Evolutionary conservation across 148 eudicot species (phyloP), one percentile per base, ranked within the genome.

Genomic region (Cornus controversa): DNA sequence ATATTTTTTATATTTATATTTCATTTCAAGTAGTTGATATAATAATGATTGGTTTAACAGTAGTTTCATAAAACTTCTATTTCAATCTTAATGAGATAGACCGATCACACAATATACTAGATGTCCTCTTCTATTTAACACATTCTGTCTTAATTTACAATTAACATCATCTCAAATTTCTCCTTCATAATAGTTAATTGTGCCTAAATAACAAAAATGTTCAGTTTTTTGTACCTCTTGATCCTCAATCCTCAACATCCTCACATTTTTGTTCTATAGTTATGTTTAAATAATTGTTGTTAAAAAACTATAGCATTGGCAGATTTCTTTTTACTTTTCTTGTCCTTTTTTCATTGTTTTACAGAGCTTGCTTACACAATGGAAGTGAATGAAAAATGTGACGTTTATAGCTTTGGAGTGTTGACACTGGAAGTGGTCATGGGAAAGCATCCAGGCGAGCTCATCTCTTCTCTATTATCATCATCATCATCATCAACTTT

Each of bases 361-460:
- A 14, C 9, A 82, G 79, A 82, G 29, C 80, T 79, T 70, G 85
- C 82, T 58, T 79, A 71, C 70, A 72, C 78, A 13, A 76, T 76
- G 80, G 45, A 76, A 67, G 79, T 79, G 25, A 79, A 64, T 28
- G 79, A 75, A 34, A 82, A 79, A 37, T 64, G 77, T 18, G 85
- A 79, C 45, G 77, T 83, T 31, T 83, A 71, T 16, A 83, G 83
- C 73, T 83, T 79, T 53, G 78, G 83, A 6, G 86, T 79, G n/a
- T 29, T 83, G 26, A 50, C 80, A 67, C n/a, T 76, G 11, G 82
- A 83, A 76, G 75, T 83, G 58, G 72, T 80, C 15, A 67, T 79
- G 78, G 80, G 86, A 62, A 62, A 65, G 25, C 83, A 80, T 69
- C 83, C 83, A 0, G 86, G 80, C 0, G 78, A 73, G 73, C 40